Conservation (phyloP, 768 basidiomycete genomes). For the Daedaleopsis nitida region DNA sequence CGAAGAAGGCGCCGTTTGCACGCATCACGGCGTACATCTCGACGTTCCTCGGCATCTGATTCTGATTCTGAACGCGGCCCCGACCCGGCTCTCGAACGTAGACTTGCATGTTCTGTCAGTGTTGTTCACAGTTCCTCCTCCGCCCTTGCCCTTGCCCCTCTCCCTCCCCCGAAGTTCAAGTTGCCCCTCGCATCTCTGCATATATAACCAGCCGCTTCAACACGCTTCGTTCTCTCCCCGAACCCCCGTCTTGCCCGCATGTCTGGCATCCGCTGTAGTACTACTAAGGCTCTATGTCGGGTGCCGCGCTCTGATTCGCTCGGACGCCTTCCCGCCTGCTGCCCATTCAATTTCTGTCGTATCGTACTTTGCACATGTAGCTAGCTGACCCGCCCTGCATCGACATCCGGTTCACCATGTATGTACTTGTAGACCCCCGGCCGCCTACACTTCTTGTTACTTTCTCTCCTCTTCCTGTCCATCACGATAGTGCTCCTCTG, state of each 20-base stretch:
- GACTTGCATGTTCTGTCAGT: constrained; percentile 1
- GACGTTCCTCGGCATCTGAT: constrained; percentile 30
- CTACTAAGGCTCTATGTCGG: too few species aligned
- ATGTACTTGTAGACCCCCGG: background rate
- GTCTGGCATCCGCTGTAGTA: too few species aligned
- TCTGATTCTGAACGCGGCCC: constrained; percentile 6
- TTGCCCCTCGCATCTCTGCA: background rate
- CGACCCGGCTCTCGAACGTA: background rate
- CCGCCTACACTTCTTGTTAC: too few species aligned
- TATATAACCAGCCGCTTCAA: background rate
- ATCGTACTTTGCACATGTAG: background rate
- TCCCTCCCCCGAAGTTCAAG: background rate
- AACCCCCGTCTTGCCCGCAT: too few species aligned
- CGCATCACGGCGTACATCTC: constrained; percentile 31
- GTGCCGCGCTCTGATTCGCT: too few species aligned
- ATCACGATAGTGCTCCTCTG: too few species aligned
- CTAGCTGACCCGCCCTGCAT: background rate
- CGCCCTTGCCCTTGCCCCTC: too few species aligned
- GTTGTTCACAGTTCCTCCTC: background rate
- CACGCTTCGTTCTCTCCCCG: too few species aligned
- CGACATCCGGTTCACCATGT: background rate
- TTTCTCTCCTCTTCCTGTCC: too few species aligned
- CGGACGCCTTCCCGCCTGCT: too few species aligned
- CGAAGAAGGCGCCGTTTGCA: constrained; percentile 27
- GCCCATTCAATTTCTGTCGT: background rate